Evolutionary conservation across 139 green algal species (phyloP), one percentile per base, ranked within the genome.

Genomic region (Chlamydomonas urium): DNA sequence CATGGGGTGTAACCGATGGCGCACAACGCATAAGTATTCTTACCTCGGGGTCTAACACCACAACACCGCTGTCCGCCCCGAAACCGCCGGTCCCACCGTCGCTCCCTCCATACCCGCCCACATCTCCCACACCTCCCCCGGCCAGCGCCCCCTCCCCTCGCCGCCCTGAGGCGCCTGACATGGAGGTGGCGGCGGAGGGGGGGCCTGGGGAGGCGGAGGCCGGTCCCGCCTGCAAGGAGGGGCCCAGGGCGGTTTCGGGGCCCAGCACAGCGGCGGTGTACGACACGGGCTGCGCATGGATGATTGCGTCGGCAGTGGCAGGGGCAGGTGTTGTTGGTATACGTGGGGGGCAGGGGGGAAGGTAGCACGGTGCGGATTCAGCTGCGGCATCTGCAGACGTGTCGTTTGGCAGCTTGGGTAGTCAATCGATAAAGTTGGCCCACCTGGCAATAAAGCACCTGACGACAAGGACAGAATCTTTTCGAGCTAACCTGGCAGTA

Each of bases 11-110:
- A n/a, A n/a, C n/a, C n/a, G n/a, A n/a, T n/a, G n/a, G n/a, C n/a
- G n/a, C n/a, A n/a, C n/a, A n/a, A n/a, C n/a, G n/a, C n/a, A n/a
- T n/a, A n/a, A n/a, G n/a, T 53, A 32, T 28, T 32, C 42, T 56
- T 28, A 80, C 82, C 77, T 95, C 90, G 21, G 91, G 85, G 58
- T 96, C 90, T 0, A 83, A 66, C 31, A 93, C 71, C 35, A 81
- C 50, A 2, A 86, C 75, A 47, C 82, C 33, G 33, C 21, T 23
- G n/a, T 42, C 42, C 21, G 2, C 69, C 4, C 45, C 29, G 42
- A 42, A 34, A 17, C 66, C 47, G 34, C 65, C 33, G 70, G 48
- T 36, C 14, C 71, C 65, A 33, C 60, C 10, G 0, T 74, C 74
- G 26, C 38, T 3, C 37, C 65, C 28, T 34, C 34, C 37, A 60